phyloP scores from a whole-genome alignment of 306 rosid species.

The Myrica gale region DNA sequence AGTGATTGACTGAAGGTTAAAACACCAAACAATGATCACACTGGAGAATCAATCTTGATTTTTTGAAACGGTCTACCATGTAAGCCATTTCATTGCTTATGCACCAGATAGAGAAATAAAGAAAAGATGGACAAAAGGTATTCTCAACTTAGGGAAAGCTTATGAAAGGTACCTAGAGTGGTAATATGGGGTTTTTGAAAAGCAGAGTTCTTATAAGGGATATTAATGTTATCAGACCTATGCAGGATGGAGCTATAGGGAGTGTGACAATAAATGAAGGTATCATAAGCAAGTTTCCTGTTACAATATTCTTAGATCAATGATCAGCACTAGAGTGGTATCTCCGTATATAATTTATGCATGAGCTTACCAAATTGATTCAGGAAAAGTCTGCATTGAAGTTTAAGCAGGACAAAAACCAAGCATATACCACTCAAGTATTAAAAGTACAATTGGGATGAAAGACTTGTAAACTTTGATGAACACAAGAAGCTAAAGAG shows the following conservation, averaged over 20 bases:
- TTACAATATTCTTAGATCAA: background rate
- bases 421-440: too few relatives aligned
- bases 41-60: background rate
- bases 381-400: background rate
- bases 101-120: background rate
- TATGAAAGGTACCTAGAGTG: background rate
- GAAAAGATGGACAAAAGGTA: background rate
- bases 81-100: background rate
- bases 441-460: too few relatives aligned
- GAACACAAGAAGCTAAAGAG: too few relatives aligned
- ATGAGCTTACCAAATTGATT: background rate
- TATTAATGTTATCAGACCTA: background rate
- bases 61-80: background rate
- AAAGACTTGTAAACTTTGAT: too few relatives aligned
- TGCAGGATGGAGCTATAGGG: background rate
- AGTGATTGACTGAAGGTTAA: background rate
- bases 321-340: background rate
- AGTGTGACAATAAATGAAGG: background rate
- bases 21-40: background rate
- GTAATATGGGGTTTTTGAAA: background rate
- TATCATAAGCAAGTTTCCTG: background rate
- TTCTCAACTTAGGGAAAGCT: background rate
- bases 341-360: background rate
- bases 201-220: background rate
- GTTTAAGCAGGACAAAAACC: background rate